phyloP scores from a whole-genome alignment of 345 rosid species.

The Isatis tinctoria region DNA sequence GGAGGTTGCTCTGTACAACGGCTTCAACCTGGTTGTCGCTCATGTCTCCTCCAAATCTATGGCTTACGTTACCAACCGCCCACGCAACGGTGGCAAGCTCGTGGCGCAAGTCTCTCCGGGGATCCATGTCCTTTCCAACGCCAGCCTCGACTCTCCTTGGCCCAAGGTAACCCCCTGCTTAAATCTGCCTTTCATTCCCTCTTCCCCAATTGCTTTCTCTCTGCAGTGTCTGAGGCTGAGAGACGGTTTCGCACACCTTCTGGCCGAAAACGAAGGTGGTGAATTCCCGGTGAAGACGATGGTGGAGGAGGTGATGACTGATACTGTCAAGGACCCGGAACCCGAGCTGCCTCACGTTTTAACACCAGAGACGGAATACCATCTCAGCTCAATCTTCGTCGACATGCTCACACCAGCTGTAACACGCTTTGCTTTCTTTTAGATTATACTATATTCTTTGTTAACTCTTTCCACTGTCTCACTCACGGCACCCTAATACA shows the following conservation, averaged over 20 bases:
- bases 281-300: conserved; percentile 53
- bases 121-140: conserved; percentile 69
- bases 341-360: conserved; percentile 40
- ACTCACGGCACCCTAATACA: conserved; percentile 8
- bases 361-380: conserved; percentile 42
- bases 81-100: conserved; percentile 21
- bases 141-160: conserved; percentile 80
- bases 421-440: neutral
- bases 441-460: neutral
- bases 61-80: conserved; percentile 73
- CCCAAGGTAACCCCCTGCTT: conserved; percentile 48
- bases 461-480: neutral
- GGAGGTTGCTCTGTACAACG: conserved; percentile 49
- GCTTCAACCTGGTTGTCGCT: conserved; percentile 65
- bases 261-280: conserved; percentile 28
- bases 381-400: conserved; percentile 58
- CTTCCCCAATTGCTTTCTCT: neutral
- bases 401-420: conserved; percentile 38
- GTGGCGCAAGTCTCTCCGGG: conserved; percentile 63
- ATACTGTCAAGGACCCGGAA: conserved; percentile 47
- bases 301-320: conserved; percentile 53
- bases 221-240: conserved; percentile 54
- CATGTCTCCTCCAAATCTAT: conserved; percentile 53
- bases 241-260: conserved; percentile 37
- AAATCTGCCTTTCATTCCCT: neutral